Evolutionary conservation across 208 protist genomes (phyloP), one percentile per base, ranked within the genome.

Genomic region (Trypanosoma rangeli): DNA sequence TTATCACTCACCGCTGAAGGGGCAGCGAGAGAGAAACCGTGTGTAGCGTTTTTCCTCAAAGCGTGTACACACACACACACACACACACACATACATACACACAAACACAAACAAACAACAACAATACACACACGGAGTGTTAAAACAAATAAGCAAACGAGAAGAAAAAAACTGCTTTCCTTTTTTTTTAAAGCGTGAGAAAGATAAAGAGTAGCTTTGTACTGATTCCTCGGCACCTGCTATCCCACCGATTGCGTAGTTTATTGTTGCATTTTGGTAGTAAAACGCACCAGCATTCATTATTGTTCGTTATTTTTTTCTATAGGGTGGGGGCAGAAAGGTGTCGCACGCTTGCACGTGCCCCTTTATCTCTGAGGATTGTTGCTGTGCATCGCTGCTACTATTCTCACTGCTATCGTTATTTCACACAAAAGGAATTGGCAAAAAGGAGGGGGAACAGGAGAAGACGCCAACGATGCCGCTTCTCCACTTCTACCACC

Each of bases 31-130:
- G n/a, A 50, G 58, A 1, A 46, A 48, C 8, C 56, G 28, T 22
- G 56, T 62, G 28, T 7, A 44, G n/a, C 56, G 5, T 53, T 53
- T 24, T 53, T 28, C 44, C 4, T 63, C 22, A 63, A 63, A 63
- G 35, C 58, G 35, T n/a, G 22, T 33, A 63, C 39, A 46, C 22
- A 28, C 31, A 63, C 39, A 13, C 10, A 28, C 53, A 58, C 28
- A 16, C n/a, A 26, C 53, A 55, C 42, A 46, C 15, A 46, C 12
- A 3, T 18, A 46, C 8, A 1, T 9, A 46, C 42, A 46, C 3
- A 46, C 3, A 46, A 46, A 46, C 3, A 46, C 3, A 9, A 10
- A 46, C 8, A 46, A 10, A 16, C 3, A 46, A 46, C 3, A 46
- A 16, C 13, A 46, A 46, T 20, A n/a, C n/a, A n/a, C n/a, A n/a